phyloP scores from a whole-genome alignment of 2,329 filamentous ascomycete species.

The Lecanicillium sp. region DNA sequence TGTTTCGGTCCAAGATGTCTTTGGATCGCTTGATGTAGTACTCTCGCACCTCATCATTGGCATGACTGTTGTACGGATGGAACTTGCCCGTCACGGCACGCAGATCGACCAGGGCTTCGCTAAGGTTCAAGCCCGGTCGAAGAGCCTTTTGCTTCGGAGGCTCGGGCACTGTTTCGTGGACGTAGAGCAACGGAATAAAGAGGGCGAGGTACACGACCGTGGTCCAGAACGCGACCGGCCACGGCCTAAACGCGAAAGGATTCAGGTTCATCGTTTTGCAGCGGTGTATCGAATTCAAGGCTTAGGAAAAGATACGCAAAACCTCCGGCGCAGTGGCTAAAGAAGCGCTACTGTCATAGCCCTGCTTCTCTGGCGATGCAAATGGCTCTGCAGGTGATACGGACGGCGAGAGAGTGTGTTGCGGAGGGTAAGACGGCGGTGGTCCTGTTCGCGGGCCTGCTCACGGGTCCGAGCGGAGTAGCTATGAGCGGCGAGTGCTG shows the following conservation, averaged over 20 bases:
- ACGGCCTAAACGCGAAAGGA: slow-evolving; percentile 68
- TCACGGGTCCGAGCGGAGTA: too few species aligned
- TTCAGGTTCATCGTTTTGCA: slow-evolving; percentile 29
- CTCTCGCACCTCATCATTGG: slow-evolving; percentile 71
- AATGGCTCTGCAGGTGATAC: too few species aligned
- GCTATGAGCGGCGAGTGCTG: too few species aligned
- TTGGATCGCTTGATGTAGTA: slow-evolving; percentile 68
- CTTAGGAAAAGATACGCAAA: too few species aligned
- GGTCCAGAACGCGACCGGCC: slow-evolving; percentile 74
- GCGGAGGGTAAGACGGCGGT: too few species aligned
- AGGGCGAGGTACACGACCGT: slow-evolving; percentile 70
- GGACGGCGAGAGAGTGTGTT: too few species aligned
- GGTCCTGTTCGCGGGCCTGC: too few species aligned
- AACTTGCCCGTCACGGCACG: slow-evolving; percentile 64
- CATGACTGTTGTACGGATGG: slow-evolving; percentile 81
- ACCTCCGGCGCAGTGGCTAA: too few species aligned
- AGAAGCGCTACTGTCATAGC: too few species aligned
- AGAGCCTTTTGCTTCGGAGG: slow-evolving; percentile 39
- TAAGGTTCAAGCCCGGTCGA: slow-evolving; percentile 64
- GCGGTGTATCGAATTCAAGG: too few species aligned
- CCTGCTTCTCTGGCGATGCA: too few species aligned
- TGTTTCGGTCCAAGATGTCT: slow-evolving; percentile 58
- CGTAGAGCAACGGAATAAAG: slow-evolving; percentile 59
- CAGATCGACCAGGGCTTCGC: slow-evolving; percentile 80
- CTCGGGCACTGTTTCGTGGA: slow-evolving; percentile 64